phyloP scores from a whole-genome alignment of 2,329 filamentous ascomycete species.

The Ophiostoma populinum region DNA sequence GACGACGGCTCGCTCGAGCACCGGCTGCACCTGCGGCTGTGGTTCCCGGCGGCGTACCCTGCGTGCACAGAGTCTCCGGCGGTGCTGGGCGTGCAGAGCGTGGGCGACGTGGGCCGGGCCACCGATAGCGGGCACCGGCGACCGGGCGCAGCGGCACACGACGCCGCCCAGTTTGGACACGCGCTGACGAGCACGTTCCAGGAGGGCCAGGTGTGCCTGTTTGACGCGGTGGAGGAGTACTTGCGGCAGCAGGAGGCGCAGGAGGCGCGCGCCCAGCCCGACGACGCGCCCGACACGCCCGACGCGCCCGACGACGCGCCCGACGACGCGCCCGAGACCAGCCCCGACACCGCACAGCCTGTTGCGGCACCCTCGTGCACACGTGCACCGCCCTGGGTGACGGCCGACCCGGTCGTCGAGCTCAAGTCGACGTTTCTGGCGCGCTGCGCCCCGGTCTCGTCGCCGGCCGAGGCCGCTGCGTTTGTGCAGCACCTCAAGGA shows the following conservation, averaged over 20 bases:
- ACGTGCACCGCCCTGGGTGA: constrained; percentile 53
- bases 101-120: constrained; percentile 39
- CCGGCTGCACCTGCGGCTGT: constrained; percentile 35
- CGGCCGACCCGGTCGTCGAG: constrained; percentile 60
- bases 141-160: constrained; percentile 53
- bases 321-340: constrained; percentile 18
- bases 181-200: constrained; percentile 52
- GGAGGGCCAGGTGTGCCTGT: constrained; percentile 67
- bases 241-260: constrained; percentile 16
- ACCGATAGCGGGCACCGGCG: constrained; percentile 16
- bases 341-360: neutral
- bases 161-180: constrained; percentile 51
- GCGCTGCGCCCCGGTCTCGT: constrained; percentile 51
- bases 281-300: constrained; percentile 11
- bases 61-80: constrained; percentile 40
- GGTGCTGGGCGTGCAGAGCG: constrained; percentile 63
- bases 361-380: too few species aligned
- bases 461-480: constrained; percentile 50
- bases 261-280: constrained; percentile 10
- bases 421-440: constrained; percentile 81
- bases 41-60: constrained; percentile 62
- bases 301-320: neutral
- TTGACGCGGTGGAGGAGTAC: constrained; percentile 72
- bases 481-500: constrained; percentile 62
- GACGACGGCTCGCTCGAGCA: constrained; percentile 23